Evolutionary conservation across 1,284 basidiomycete genomes (phyloP), one percentile per base, ranked within the genome.

Genomic region (Veloboletus limbatus): DNA sequence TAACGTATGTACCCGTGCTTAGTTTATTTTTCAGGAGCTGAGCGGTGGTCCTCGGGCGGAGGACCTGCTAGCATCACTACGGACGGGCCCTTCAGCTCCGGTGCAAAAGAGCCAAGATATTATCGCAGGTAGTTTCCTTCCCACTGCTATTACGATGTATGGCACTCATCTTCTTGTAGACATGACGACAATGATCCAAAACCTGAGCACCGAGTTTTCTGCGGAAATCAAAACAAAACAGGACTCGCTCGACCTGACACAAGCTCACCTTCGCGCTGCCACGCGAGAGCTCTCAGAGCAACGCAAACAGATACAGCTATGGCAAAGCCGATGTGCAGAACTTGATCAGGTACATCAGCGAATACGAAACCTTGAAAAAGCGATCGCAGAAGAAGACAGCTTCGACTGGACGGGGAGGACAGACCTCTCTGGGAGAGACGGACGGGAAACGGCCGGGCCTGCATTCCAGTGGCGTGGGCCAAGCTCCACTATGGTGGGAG

Each of bases 331-430:
- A 36, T 84, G 86, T 44, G 77, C 74, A 9, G 85, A 91, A 60
- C 75, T 92, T 9, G 92, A 95, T 54, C 82, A 89, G 58, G 73
- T 89, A 11, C 76, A 77, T 22, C 85, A 89, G 58, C 81, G 87
- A 4, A 78, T 89, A 35, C 79, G 85, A 33, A 95, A 94, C 60
- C 75, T 97, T 18, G 81, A 90, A 56, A 81, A 82, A 25, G 89
- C 90, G 0, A 68, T 92, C n/a, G 65, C 67, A 10, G 82, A 87
- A 8, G 91, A 92, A 65, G 85, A 88, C 51, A 68, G 68, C 47
- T 86, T 90, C 54, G 92, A 95, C 63, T 96, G 92, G 92, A 91
- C 91, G 0, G 91, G 92, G 2, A 77, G 91, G n/a, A 82, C 80
- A 2, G 80, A 88, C 56, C 69, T 81, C 20, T 71, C 77, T 45